These are phyloP conservation scores for Plasmodiophora brassicae DNA, from an alignment of 208 protist species.

Conservation along the genomic window DNA sequence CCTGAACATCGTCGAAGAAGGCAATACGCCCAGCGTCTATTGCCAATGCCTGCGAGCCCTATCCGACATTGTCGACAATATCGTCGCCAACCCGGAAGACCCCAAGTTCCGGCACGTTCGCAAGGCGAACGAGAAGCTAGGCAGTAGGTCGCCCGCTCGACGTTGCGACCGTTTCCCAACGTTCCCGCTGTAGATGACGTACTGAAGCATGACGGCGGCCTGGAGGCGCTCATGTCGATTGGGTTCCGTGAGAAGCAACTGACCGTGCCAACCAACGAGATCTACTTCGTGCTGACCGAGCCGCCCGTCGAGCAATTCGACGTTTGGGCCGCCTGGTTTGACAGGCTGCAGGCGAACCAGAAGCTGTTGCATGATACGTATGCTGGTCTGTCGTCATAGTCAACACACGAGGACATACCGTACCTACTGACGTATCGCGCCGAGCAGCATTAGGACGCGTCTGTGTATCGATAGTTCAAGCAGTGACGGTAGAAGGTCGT, in stretches of 20 bases:
- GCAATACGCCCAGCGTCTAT: neutral
- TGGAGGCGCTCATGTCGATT: neutral
- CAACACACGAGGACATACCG: neutral
- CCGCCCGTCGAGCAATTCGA: slow-evolving; percentile 2
- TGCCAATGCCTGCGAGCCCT: neutral
- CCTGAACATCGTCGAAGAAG: neutral
- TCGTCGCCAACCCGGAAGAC: neutral
- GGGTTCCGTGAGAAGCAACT: neutral
- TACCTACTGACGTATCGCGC: too few species aligned
- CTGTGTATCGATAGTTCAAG: too few species aligned
- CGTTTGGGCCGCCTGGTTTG: neutral
- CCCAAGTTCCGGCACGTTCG: neutral
- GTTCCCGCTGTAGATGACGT: neutral
- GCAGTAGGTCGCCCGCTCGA: neutral
- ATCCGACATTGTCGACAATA: neutral
- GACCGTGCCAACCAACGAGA: neutral
- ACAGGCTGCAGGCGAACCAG: neutral
- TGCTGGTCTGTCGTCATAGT: neutral
- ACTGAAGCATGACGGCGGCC: neutral
- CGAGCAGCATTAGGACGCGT: too few species aligned
- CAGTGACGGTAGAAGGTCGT: too few species aligned
- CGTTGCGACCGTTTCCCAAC: neutral
- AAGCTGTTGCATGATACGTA: neutral
- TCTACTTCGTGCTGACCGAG: neutral
- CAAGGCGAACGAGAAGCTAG: neutral